Base-by-base conservation (phyloP, 2,329 filamentous ascomycete genomes). In the Cladophialophora yegresii region DNA sequence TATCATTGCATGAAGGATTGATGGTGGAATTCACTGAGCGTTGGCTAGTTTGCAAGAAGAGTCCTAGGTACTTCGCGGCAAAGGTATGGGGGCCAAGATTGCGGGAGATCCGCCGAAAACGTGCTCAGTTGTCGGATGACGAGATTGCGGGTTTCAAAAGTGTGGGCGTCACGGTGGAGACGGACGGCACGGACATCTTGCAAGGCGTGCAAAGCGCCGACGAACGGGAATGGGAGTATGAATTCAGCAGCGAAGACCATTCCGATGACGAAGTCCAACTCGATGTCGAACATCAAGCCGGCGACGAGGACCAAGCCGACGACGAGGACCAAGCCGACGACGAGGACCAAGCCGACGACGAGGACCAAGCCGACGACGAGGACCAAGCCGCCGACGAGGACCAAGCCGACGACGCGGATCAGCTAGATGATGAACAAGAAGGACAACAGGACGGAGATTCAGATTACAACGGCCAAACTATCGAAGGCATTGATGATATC, bases 11-110 rank as follows among this genome's bases (percentile, higher is more conserved):
- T 32, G 47, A 61, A 13, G n/a, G 1, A 13, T 47, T 61, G 23
- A 40, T 61, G 32, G 16, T 16, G 2, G 49, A 61, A 5, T 61
- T 54, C 33, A 54, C 58, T 4, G 33, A 61, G 20, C 10, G 20
- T 9, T 61, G 54, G 54, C 36, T 36, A 16, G 22, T 13, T 20
- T 43, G 8, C 20, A 20, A n/a, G 2, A 33, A 32, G 49, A 16
- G 4, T 4, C 43, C 28, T n/a, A 5, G 13, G 8, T 4, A 23
- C 13, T 61, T 61, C 22, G 13, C 54, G 9, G 16, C 47, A 4
- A 61, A 32, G 49, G 22, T 61, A 2, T 61, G 58, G 49, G 16
- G 28, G 32, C 58, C 58, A 13, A 53, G 33, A 32, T 26, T 61
- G 20, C 20, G n/a, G n/a, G 47, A 32, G 16, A 40, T 61, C 16